Evolutionary conservation across 169 alveolate species (phyloP).

Genomic region (Hepatocystis sp.): DNA sequence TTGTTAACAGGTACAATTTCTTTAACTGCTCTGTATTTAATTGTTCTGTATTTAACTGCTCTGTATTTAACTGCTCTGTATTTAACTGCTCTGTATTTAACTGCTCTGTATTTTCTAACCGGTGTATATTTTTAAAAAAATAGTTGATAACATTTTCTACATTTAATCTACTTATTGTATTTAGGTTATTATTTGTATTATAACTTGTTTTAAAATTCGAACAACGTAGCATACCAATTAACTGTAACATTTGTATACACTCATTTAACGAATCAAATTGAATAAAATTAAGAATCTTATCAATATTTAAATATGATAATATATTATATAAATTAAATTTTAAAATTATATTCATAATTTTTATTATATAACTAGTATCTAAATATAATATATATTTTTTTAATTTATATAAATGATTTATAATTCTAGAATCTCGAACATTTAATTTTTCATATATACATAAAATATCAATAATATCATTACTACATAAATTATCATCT

Average conservation of each 20-base stretch:
- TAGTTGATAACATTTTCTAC: constrained; percentile 29
- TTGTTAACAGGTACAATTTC: too few species aligned
- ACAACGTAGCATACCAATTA: constrained; percentile 27
- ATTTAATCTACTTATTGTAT: not conserved
- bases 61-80: too few species aligned
- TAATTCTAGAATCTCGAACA: constrained; percentile 63
- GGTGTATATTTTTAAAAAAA: constrained; percentile 30
- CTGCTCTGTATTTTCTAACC: constrained; percentile 5
- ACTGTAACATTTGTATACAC: constrained; percentile 26
- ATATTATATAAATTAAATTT: constrained; percentile 62
- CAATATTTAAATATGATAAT: constrained; percentile 11
- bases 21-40: too few species aligned
- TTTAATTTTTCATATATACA: constrained; percentile 59
- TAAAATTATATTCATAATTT: constrained; percentile 28
- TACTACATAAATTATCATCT: constrained; percentile 11
- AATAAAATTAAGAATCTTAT: constrained; percentile 24
- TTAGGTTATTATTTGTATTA: too few species aligned
- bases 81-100: constrained; percentile 13
- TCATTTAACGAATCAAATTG: constrained; percentile 44
- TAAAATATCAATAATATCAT: constrained; percentile 9
- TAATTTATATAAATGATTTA: constrained; percentile 29
- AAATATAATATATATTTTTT: constrained; percentile 36
- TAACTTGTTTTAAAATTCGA: too few species aligned
- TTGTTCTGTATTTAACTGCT: too few species aligned
- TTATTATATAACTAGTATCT: constrained; percentile 15